Evolutionary conservation across 1,284 basidiomycete genomes (phyloP).

Genomic region (Moesziomyces antarcticus): DNA sequence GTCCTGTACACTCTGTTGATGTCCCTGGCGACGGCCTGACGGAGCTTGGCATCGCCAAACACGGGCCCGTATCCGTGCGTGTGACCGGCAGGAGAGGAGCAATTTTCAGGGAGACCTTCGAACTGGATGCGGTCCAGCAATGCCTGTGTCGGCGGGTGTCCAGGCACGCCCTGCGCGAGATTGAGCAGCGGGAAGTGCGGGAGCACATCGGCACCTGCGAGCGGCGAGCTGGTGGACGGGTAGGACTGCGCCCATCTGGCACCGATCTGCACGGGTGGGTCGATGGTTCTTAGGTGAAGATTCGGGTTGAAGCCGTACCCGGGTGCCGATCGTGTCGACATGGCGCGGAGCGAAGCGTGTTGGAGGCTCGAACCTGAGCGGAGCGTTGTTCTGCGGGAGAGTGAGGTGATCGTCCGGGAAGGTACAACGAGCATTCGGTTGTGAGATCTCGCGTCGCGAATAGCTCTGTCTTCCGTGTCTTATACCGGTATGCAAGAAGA

Average conservation of each 20-base stretch:
- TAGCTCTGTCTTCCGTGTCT: no score
- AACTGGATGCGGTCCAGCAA: constrained; percentile 41
- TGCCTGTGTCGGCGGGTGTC: constrained; percentile 36
- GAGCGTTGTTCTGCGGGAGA: constrained; percentile 14
- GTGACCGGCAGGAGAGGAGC: constrained; percentile 21
- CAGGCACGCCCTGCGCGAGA: constrained; percentile 60
- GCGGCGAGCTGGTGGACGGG: constrained; percentile 27
- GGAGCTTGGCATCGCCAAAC: constrained; percentile 75
- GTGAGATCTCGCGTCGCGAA: no score
- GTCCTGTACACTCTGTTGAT: constrained; percentile 75
- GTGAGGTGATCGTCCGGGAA: neutral
- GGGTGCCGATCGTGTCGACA: constrained; percentile 18
- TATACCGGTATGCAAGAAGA: neutral
- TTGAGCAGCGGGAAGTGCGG: constrained; percentile 48
- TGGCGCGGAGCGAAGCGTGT: constrained; percentile 2
- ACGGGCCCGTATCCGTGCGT: constrained; percentile 76
- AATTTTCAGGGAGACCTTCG: constrained; percentile 27
- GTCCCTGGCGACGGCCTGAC: constrained; percentile 75
- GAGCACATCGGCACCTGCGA: constrained; percentile 18
- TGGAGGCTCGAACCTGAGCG: neutral
- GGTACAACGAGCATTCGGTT: neutral
- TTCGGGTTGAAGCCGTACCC: constrained; percentile 41
- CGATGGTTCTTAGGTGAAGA: constrained; percentile 33
- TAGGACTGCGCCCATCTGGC: constrained; percentile 46
- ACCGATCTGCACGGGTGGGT: constrained; percentile 48